Evolutionary conservation across 2,329 filamentous ascomycete species (phyloP), one percentile per base, ranked within the genome.

Genomic region (Rhinocladiella mackenziei): DNA sequence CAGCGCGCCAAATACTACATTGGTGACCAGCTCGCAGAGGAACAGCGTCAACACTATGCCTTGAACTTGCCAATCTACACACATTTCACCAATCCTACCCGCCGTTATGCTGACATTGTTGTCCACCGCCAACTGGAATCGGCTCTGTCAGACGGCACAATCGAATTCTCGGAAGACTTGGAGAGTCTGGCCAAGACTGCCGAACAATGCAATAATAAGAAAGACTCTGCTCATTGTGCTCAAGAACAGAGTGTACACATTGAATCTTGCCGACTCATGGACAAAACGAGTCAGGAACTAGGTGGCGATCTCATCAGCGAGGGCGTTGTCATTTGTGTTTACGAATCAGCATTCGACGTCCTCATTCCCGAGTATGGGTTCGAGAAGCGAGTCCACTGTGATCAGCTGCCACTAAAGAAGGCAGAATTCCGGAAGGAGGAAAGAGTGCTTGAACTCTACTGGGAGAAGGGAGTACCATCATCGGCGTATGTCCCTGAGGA

Each of bases 171-270:
- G 3, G 92, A 98, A 56, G 92, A 98, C 51, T 67, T 92, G 49
- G 92, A 98, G 62, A 83, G 75, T 45, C 74, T 98, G 30, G 82
- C 82, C 59, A 98, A 97, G 79, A 94, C 86, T 38, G 86, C 89
- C 6, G 92, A 98, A 67, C 81, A 87, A 57, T 95, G 88, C 76
- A 98, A 98, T 73, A 95, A 86, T 62, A 98, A 97, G 81, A 98
- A 97, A 68, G 92, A 98, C 64, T 97, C 89, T 9, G 89, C 92
- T 1, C 91, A 95, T 70, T 92, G 88, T 60, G 92, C 92, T 10
- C 92, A 98, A 66, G 92, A 98, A 66, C 92, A 98, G 71, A 97
- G 92, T 66, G 89, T 98, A 37, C 92, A 98, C 69, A 96, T 98
- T 53, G 92, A 97, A 65, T 88, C 91, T 4, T 98, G 92, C 74